Evolutionary conservation across 768 basidiomycete species (phyloP).

Genomic region (Plicaturopsis crispa): DNA sequence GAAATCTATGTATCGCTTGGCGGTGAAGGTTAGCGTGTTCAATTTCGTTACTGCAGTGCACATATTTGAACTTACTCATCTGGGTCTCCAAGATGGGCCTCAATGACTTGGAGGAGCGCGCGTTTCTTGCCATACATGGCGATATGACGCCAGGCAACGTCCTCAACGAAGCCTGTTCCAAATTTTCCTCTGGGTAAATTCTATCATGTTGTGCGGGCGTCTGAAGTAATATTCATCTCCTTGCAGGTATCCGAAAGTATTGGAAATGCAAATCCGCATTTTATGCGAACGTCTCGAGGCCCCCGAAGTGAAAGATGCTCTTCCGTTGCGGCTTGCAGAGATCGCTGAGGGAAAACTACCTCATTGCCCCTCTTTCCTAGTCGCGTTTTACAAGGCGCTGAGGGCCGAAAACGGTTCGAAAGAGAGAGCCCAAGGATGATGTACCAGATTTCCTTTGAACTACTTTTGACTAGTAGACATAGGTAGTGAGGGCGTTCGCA

Average conservation of each 20-base stretch:
- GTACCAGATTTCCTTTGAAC: too few relatives aligned
- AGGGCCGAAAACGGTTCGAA: too few relatives aligned
- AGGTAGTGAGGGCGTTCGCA: too few relatives aligned
- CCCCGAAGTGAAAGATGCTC: constrained; percentile 13
- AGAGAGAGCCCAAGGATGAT: too few relatives aligned
- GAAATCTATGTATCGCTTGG: constrained; percentile 31
- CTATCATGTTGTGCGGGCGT: too few relatives aligned
- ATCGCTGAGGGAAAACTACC: constrained; percentile 18
- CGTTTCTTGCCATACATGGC: constrained; percentile 15
- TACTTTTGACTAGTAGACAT: too few relatives aligned
- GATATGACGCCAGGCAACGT: constrained; percentile 17
- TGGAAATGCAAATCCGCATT: constrained; percentile 11
- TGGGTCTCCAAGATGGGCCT: constrained; percentile 13
- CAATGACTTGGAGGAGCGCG: constrained; percentile 16
- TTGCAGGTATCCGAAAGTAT: constrained; percentile 5
- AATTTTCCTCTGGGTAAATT: constrained; percentile 22
- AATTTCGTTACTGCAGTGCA: neutral
- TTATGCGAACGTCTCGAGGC: constrained; percentile 14
- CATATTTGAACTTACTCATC: neutral
- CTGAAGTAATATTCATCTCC: too few relatives aligned
- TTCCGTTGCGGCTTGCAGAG: constrained; percentile 15
- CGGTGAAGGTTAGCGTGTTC: constrained; percentile 12
- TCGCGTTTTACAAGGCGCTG: too few relatives aligned
- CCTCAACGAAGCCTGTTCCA: constrained; percentile 20
- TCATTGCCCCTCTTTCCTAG: too few relatives aligned